A percentile compares a stretch with the other conserved stretches of the same genome.
phyloP scores from a whole-genome alignment of 2,329 filamentous ascomycete genomes.

The Penicillium sp. region DNA sequence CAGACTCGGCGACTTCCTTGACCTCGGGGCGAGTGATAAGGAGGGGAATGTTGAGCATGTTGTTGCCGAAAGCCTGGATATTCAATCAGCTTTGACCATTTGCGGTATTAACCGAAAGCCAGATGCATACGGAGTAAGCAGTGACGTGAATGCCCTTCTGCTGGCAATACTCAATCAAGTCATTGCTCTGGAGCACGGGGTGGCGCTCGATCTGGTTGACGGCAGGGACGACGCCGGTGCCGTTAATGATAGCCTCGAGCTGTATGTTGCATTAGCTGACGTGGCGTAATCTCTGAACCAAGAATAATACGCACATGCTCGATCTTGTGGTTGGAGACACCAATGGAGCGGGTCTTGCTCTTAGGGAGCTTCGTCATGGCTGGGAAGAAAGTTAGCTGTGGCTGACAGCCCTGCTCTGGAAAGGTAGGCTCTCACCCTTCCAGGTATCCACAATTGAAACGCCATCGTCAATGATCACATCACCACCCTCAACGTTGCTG shows the following conservation, averaged over 20 bases:
- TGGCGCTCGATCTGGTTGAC: constrained; percentile 69
- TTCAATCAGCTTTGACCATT: neutral
- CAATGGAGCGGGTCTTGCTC: constrained; percentile 41
- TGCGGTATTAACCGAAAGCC: neutral
- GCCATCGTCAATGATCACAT: constrained; percentile 45
- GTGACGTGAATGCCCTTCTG: constrained; percentile 58
- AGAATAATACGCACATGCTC: constrained; percentile 29
- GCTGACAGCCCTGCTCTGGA: too few relatives aligned
- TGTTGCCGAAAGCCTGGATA: constrained; percentile 54
- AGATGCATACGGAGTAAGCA: constrained; percentile 55
- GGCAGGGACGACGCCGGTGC: constrained; percentile 55
- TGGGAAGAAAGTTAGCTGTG: constrained; percentile 9
- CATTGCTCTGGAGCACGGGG: constrained; percentile 61
- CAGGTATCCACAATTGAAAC: constrained; percentile 44
- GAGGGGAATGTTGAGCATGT: constrained; percentile 58
- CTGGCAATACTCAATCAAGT: constrained; percentile 56
- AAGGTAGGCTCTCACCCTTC: constrained; percentile 32
- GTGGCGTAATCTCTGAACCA: neutral
- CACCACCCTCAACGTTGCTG: constrained; percentile 38
- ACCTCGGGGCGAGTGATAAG: constrained; percentile 61
- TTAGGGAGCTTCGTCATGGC: constrained; percentile 46
- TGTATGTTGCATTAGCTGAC: constrained; percentile 7
- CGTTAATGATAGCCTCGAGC: constrained; percentile 56
- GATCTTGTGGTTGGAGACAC: constrained; percentile 43
- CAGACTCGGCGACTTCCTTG: constrained; percentile 61